A percentile compares a stretch with the other conserved stretches of the same genome.
These are phyloP conservation scores for Pichia sp. DNA, from an alignment of 1,139 yeast species.

Conservation along the genomic window DNA sequence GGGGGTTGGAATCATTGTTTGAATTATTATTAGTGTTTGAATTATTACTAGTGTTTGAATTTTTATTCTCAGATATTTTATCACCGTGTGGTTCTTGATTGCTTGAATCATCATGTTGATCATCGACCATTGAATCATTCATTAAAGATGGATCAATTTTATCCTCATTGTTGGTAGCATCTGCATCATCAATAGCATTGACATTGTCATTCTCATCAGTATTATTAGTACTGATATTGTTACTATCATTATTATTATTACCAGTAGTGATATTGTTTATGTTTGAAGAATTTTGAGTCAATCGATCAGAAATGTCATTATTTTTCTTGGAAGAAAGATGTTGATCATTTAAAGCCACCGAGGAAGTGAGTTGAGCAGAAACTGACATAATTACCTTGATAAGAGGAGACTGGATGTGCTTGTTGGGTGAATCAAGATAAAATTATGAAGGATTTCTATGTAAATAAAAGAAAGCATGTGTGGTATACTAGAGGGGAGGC, in stretches of 20 bases:
- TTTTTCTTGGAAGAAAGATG: background rate
- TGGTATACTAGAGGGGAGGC: background rate
- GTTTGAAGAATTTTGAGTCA: background rate
- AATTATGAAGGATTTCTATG: too few relatives aligned
- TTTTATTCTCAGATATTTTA: background rate
- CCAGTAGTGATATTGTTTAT: background rate
- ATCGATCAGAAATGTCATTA: background rate
- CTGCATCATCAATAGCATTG: background rate
- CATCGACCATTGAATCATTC: background rate
- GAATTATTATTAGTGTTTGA: background rate
- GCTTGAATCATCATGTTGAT: background rate
- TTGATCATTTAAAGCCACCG: background rate
- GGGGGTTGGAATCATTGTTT: too few relatives aligned
- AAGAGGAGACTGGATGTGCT: background rate
- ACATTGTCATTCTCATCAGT: background rate
- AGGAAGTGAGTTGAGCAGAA: background rate
- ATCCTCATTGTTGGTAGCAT: background rate
- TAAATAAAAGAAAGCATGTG: background rate
- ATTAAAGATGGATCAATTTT: conserved; percentile 8
- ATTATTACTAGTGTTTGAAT: background rate
- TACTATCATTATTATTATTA: background rate
- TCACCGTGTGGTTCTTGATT: background rate
- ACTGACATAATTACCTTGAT: background rate
- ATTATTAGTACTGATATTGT: background rate
- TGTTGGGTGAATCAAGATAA: too few relatives aligned